Evolutionary conservation across 1,139 yeast species (phyloP), one percentile per base, ranked within the genome.

Genomic region (Yamadazyma oceani): DNA sequence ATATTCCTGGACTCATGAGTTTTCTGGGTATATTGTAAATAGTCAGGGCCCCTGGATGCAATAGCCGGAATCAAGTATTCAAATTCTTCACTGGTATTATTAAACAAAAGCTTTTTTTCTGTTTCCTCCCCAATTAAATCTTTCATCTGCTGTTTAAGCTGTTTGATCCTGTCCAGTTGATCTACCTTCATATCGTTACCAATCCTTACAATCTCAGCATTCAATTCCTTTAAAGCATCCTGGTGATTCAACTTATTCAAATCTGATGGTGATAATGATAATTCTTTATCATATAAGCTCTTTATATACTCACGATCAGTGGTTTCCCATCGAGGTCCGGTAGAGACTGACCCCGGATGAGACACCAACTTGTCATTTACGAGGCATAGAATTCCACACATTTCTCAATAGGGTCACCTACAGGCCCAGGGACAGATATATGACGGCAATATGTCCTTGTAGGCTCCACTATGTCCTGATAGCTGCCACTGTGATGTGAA

Each of bases 11-110:
- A 41, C 0, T 35, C n/a, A 7, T 42, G 43, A 12, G 43, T 34
- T 31, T 53, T 46, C 8, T 49, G 40, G 28, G 47, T 35, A 36
- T 51, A 56, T 32, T 45, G 47, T 4, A 62, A 35, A 39, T 50
- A 75, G 49, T 81, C 78, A 0, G 85, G 81, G 1, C 87, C 87
- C 51, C 87, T 60, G 4, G 69, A 59, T 1, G 73, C 54, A 3
- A 80, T 65, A 37, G 62, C 55, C 0, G 77, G 75, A 1, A 73
- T 54, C 27, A 78, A 49, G 6, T 44, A 39, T n/a, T 57, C 54
- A 41, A 62, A 57, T 23, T 40, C 29, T 31, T 39, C 40, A 11
- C 35, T 17, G 10, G 38, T 16, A 3, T 32, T 15, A 3, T 13
- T 4, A 19, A 32, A 35, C 13, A 21, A n/a, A 5, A 17, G 16